A percentile compares a stretch with the other conserved stretches of the same genome.
phyloP scores from a whole-genome alignment of 1,284 basidiomycete species.

The Rhodotorula mucilaginosa region DNA sequence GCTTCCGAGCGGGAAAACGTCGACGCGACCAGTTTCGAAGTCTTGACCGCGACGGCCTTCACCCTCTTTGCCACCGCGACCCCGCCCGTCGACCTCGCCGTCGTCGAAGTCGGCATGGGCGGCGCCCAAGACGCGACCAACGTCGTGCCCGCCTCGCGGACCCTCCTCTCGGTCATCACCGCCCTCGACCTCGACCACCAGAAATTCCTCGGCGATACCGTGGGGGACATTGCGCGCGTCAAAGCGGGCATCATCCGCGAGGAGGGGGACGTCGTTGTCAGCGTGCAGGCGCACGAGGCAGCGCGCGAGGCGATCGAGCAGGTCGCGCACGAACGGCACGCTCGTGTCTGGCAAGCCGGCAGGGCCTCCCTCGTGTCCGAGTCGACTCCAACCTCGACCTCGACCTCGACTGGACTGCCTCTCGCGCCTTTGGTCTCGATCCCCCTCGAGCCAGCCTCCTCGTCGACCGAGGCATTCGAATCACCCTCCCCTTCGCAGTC shows the following conservation, averaged over 20 bases:
- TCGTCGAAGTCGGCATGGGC: conserved; percentile 94
- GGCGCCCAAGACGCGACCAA: conserved; percentile 93
- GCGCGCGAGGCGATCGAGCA: conserved; percentile 55
- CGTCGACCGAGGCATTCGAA: not conserved
- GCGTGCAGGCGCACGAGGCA: conserved; percentile 61
- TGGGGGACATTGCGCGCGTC: conserved; percentile 72
- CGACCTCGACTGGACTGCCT: conserved; percentile 1
- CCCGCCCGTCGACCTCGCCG: conserved; percentile 66
- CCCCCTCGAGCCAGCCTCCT: conserved; percentile 2
- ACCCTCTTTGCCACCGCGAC: conserved; percentile 64
- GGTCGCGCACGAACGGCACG: conserved; percentile 50
- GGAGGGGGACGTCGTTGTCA: conserved; percentile 71
- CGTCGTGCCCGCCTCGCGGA: conserved; percentile 65
- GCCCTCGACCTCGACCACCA: conserved; percentile 91
- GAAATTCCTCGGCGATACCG: conserved; percentile 74
- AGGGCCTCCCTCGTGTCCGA: not conserved
- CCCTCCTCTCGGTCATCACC: conserved; percentile 77
- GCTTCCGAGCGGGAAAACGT: conserved; percentile 42
- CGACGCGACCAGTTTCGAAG: conserved; percentile 71
- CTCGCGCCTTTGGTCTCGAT: conserved; percentile 38
- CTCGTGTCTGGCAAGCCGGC: conserved; percentile 34
- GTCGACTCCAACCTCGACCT: too few relatives aligned
- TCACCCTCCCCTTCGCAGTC: fast-evolving
- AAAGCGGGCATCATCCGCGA: conserved; percentile 78
- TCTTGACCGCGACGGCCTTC: conserved; percentile 76